Base-by-base conservation (phyloP, 495 filamentous ascomycete species). In the Parachaetomium inaequale region DNA sequence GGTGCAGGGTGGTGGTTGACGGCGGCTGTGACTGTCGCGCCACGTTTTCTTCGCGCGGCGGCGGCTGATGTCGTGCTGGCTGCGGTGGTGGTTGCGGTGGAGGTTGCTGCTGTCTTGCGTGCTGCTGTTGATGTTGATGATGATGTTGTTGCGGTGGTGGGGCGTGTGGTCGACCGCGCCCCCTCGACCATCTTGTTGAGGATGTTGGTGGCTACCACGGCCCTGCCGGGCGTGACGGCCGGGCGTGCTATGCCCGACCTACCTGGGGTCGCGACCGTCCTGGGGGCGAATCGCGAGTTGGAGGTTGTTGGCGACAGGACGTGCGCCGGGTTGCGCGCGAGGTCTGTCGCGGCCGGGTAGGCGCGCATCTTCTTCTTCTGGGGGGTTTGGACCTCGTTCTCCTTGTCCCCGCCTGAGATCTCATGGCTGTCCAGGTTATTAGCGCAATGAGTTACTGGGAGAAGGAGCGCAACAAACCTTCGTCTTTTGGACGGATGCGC, bases 251-350 rank as follows among this genome's bases (percentile, higher is more conserved):
- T 62, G 21, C 52, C 52, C 10, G 52, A 50, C 11, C 59, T 19
- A 8, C 11, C 52, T 3, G 59, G 59, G 2, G 52, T 62, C 14
- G 47, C 47, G 29, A 19, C n/a, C 2, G 66, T 64, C 32, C 72
- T 71, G 6, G 74, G 87, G 51, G 85, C 78, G 17, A 87, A 82
- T 29, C 88, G 83, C 2, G 88, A 90, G 70, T 96, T 94, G 28
- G 85, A 84, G 0, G 91, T 91, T 66, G 90, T 88, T 14, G 91
- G 91, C 0, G 91, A 94, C 14, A 94, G 82, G 26, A 93, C 83
- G 73, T 76, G 85, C 70, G 57, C 68, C 7, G 73, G 69, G 19
- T 74, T 70, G 57, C 72, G 61, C n/a, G 65, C 45, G 10, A 68
- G 55, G 4, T 68, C 61, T 3, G 68, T 49, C 7, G 62, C 21